phyloP scores from a whole-genome alignment of 2,329 filamentous ascomycete species.

The Paraphaeosphaeria sporulosa region DNA sequence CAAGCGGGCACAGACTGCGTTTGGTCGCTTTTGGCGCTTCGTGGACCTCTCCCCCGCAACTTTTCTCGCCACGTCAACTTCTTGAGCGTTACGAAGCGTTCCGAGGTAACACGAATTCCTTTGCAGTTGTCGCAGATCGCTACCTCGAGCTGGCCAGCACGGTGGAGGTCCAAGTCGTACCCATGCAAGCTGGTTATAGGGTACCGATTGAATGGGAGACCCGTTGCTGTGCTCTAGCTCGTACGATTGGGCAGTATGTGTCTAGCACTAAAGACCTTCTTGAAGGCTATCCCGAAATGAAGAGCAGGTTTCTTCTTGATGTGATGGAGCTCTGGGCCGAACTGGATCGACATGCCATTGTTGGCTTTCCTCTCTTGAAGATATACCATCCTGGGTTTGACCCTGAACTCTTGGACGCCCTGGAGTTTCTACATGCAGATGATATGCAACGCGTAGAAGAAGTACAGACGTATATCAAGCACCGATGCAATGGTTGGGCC shows the following conservation, averaged over 20 bases:
- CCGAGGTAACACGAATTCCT: slow-evolving; percentile 24
- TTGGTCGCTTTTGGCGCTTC: slow-evolving; percentile 1
- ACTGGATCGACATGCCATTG: slow-evolving; percentile 60
- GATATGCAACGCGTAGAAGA: slow-evolving; percentile 61
- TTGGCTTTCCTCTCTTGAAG: slow-evolving; percentile 56
- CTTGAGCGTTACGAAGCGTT: slow-evolving; percentile 24
- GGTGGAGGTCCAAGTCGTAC: slow-evolving; percentile 28
- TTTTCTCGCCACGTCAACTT: slow-evolving; percentile 21
- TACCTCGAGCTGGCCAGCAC: slow-evolving; percentile 23
- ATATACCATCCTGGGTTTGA: slow-evolving; percentile 62
- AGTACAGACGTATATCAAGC: slow-evolving; percentile 60
- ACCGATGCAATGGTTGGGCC: slow-evolving; percentile 39
- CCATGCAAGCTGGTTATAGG: slow-evolving; percentile 35
- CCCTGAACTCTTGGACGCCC: slow-evolving; percentile 59
- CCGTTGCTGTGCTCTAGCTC: slow-evolving; percentile 46
- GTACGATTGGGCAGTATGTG: slow-evolving; percentile 49
- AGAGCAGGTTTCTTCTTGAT: slow-evolving; percentile 61
- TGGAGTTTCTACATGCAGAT: slow-evolving; percentile 58
- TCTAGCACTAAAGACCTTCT: slow-evolving; percentile 48
- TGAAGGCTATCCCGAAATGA: slow-evolving; percentile 56
- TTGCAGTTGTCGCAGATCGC: slow-evolving; percentile 15
- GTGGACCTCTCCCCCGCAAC: neutral
- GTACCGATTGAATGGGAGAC: neutral
- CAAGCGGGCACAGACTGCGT: slow-evolving; percentile 26
- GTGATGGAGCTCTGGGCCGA: slow-evolving; percentile 66